Percentiles rank a stretch among this genome's conserved stretches.
Evolutionary conservation across 495 filamentous ascomycete genomes (phyloP).

Genomic region (Cudoniella acicularis): DNA sequence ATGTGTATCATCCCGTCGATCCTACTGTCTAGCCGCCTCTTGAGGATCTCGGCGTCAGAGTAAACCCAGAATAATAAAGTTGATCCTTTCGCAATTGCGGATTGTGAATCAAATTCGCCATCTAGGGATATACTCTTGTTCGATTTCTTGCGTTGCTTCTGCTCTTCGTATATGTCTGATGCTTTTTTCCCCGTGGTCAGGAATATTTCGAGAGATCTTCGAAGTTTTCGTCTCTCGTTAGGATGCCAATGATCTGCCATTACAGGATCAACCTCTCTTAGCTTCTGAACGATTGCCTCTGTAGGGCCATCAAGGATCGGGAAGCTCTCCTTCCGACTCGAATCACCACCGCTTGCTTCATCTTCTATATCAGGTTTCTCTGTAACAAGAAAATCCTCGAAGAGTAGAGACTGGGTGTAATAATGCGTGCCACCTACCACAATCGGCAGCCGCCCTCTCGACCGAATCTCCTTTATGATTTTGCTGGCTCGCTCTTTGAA

Average conservation of each 20-base stretch:
- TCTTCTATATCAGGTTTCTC: conserved; percentile 28
- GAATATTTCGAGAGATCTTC: conserved; percentile 84
- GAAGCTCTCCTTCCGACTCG: conserved; percentile 38
- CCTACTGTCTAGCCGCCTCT: conserved; percentile 65
- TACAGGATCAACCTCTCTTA: conserved; percentile 76
- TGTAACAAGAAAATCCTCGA: conserved; percentile 59
- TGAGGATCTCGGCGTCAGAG: conserved; percentile 60
- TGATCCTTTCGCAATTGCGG: conserved; percentile 49
- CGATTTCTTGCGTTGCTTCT: conserved; percentile 32
- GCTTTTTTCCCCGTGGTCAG: conserved; percentile 73
- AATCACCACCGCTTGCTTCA: conserved; percentile 23
- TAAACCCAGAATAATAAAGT: conserved; percentile 85
- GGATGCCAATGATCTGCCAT: conserved; percentile 96
- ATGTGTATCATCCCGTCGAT: conserved; percentile 77
- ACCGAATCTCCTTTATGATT: conserved; percentile 73
- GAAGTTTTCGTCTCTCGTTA: conserved; percentile 84
- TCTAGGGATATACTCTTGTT: conserved; percentile 22
- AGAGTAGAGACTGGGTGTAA: conserved; percentile 85
- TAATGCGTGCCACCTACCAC: conserved; percentile 94
- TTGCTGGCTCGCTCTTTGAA: conserved; percentile 67
- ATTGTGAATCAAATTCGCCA: conserved; percentile 15
- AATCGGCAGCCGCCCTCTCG: conserved; percentile 76
- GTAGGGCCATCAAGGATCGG: conserved; percentile 70
- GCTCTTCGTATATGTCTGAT: conserved; percentile 84
- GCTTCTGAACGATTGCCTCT: conserved; percentile 63